A percentile compares a stretch with the other conserved stretches of the same genome.
Conservation (phyloP, 2,329 filamentous ascomycete species). For the Colletotrichum tropicicola region DNA sequence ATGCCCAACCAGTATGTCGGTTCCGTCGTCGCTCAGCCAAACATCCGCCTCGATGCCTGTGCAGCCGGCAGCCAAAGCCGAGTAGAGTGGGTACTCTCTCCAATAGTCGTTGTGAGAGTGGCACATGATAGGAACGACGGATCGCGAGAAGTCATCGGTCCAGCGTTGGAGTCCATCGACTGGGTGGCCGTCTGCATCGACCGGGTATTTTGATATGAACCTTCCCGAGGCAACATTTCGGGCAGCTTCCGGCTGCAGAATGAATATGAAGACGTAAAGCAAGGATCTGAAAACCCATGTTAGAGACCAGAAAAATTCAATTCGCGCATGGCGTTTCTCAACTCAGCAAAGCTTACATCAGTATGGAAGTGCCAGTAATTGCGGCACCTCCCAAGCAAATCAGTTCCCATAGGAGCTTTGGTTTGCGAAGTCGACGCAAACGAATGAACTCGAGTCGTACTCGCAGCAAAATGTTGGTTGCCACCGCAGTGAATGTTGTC, state of each 20-base stretch:
- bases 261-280: neutral
- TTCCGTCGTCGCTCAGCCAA: constrained; percentile 61
- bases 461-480: neutral
- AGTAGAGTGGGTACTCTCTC: constrained; percentile 69
- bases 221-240: neutral
- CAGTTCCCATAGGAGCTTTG: neutral
- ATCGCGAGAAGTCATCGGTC: neutral
- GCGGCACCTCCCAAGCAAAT: neutral
- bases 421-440: neutral
- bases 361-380: neutral
- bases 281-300: neutral
- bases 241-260: neutral
- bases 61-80: constrained; percentile 67
- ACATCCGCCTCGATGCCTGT: constrained; percentile 75
- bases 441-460: neutral
- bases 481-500: neutral
- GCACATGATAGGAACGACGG: constrained; percentile 57
- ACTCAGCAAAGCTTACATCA: neutral
- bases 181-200: neutral
- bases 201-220: constrained; percentile 23
- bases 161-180: neutral
- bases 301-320: neutral
- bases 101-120: constrained; percentile 79
- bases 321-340: no score
- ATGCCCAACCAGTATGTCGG: constrained; percentile 69